Evolutionary conservation across 768 basidiomycete genomes (phyloP).

Genomic region (Xerocomellus chrysenteron): DNA sequence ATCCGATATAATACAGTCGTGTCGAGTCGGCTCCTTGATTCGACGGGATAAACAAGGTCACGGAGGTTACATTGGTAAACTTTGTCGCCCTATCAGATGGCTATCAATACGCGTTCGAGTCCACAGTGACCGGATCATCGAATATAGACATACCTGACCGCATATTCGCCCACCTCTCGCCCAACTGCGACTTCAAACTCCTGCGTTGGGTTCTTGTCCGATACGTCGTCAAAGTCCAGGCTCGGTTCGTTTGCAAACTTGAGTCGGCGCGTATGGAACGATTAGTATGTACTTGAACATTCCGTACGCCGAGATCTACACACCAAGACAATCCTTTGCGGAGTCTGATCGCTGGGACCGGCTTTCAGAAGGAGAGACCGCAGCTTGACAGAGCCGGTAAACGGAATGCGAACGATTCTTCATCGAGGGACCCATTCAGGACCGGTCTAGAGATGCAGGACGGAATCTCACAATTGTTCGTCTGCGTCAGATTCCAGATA

Average conservation of each 20-base stretch:
- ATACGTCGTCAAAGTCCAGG: slow-evolving; percentile 78
- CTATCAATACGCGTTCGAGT: neutral
- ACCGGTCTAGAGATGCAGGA: neutral
- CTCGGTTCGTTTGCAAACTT: slow-evolving; percentile 78
- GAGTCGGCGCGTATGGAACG: neutral
- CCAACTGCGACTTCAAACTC: slow-evolving; percentile 69
- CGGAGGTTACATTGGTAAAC: slow-evolving; percentile 75
- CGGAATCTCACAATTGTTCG: slow-evolving; percentile 71
- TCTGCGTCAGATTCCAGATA: slow-evolving; percentile 87
- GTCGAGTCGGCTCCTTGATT: slow-evolving; percentile 78
- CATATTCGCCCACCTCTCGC: slow-evolving; percentile 81
- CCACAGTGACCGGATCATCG: neutral
- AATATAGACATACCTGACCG: slow-evolving; percentile 59
- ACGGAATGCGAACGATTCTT: slow-evolving; percentile 83
- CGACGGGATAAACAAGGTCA: slow-evolving; percentile 82
- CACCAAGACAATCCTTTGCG: slow-evolving; percentile 69
- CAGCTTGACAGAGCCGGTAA: slow-evolving; percentile 84
- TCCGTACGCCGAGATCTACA: slow-evolving; percentile 21
- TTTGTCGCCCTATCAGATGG: slow-evolving; percentile 64
- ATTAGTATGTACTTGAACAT: neutral
- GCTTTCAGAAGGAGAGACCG: slow-evolving; percentile 80
- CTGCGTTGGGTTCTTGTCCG: slow-evolving; percentile 62
- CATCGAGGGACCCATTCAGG: slow-evolving; percentile 6
- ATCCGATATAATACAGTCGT: slow-evolving; percentile 80
- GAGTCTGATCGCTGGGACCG: slow-evolving; percentile 79